phyloP scores from a whole-genome alignment of 75 land plant genomes.

The Pinus taeda region DNA sequence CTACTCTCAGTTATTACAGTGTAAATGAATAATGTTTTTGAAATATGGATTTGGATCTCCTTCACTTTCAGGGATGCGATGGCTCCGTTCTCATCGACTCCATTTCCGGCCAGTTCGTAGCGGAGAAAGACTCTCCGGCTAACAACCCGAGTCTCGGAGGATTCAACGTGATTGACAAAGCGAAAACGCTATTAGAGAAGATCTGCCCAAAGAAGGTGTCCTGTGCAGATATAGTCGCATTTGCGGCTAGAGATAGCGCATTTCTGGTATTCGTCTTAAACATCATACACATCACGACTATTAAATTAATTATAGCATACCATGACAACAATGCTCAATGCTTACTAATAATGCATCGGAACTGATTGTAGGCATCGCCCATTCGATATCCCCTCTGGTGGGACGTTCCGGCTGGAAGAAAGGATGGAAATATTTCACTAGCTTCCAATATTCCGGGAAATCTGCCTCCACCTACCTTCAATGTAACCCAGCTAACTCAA shows the following conservation, averaged over 20 bases:
- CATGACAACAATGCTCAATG: too few species aligned
- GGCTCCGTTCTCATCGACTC: conserved; percentile 64
- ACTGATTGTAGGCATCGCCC: too few species aligned
- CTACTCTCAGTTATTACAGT: too few species aligned
- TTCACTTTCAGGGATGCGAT: conserved; percentile 65
- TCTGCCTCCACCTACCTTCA: conserved; percentile 45
- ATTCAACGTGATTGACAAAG: not conserved
- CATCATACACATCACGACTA: not conserved
- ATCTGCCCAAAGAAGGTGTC: not conserved
- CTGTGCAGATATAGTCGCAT: not conserved
- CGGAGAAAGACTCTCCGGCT: not conserved
- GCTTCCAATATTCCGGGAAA: conserved; percentile 32
- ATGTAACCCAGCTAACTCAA: conserved; percentile 43
- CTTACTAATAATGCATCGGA: too few species aligned
- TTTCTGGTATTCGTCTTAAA: not conserved
- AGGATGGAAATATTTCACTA: conserved; percentile 56
- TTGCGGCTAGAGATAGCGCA: not conserved
- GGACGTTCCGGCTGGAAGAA: conserved; percentile 64
- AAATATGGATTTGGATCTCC: too few species aligned
- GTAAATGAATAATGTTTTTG: too few species aligned
- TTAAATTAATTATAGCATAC: not conserved
- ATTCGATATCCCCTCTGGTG: conserved; percentile 4
- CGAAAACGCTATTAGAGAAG: not conserved
- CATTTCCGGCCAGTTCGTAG: not conserved
- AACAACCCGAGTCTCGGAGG: not conserved